Percentiles rank a stretch among this genome's conserved stretches.
phyloP scores from a whole-genome alignment of 768 basidiomycete species.

The Vishniacozyma victoriae region DNA sequence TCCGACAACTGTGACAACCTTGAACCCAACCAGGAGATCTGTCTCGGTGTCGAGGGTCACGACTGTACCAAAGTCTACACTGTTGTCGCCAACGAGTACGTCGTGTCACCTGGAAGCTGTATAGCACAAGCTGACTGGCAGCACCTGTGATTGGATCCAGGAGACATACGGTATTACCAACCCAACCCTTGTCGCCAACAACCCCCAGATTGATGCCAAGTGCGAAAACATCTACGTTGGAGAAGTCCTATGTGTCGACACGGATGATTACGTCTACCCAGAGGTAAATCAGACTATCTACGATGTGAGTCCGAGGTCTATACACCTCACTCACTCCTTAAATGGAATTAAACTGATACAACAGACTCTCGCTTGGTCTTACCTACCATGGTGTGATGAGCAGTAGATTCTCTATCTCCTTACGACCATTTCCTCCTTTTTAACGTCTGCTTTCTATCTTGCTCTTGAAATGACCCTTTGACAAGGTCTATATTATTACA shows the following conservation, averaged over 20 bases:
- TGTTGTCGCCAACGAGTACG: constrained; percentile 54
- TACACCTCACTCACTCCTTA: not conserved
- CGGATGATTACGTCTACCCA: constrained; percentile 51
- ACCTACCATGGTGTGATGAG: constrained; percentile 28
- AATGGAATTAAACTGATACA: not conserved
- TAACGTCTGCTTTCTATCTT: too few species aligned
- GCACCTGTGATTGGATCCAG: constrained; percentile 56
- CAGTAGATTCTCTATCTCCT: not conserved
- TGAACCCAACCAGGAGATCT: constrained; percentile 55
- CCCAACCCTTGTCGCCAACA: constrained; percentile 60
- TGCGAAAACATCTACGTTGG: constrained; percentile 65
- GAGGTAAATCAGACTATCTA: constrained; percentile 32
- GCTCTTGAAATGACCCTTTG: too few species aligned
- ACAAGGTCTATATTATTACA: too few species aligned
- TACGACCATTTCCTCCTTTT: not conserved
- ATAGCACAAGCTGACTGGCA: constrained; percentile 3
- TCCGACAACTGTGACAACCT: constrained; percentile 60
- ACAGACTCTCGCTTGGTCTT: constrained; percentile 27
- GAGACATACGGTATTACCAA: constrained; percentile 50
- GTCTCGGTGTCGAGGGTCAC: constrained; percentile 57
- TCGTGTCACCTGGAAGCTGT: not conserved
- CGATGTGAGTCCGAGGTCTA: constrained; percentile 23
- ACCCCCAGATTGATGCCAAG: constrained; percentile 61
- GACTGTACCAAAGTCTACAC: constrained; percentile 63
- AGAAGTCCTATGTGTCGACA: constrained; percentile 62